Evolutionary conservation across 2,329 filamentous ascomycete species (phyloP).

Genomic region (Calonectria naviculata): DNA sequence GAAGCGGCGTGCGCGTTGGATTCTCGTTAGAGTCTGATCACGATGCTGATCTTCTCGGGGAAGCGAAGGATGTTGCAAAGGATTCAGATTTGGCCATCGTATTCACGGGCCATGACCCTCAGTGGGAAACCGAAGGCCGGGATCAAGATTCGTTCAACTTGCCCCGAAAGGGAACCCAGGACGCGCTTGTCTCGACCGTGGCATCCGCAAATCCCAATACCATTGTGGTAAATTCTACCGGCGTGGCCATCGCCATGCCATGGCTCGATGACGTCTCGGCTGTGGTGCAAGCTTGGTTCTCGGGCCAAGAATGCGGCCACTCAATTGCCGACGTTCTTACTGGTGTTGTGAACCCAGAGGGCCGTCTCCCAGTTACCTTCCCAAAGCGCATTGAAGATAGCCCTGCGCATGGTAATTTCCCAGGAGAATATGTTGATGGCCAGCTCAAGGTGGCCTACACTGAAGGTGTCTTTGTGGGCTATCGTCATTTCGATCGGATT

Average conservation of each 20-base stretch:
- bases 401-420: slow-evolving; percentile 71
- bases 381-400: slow-evolving; percentile 69
- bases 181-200: slow-evolving; percentile 67
- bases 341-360: slow-evolving; percentile 71
- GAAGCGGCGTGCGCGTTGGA: slow-evolving; percentile 42
- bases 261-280: slow-evolving; percentile 65
- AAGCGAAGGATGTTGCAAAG: slow-evolving; percentile 67
- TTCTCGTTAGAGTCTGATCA: slow-evolving; percentile 43
- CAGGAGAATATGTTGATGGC: slow-evolving; percentile 51
- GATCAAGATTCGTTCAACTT: slow-evolving; percentile 78
- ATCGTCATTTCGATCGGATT: slow-evolving; percentile 72
- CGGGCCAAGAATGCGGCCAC: slow-evolving; percentile 76
- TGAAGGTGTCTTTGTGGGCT: slow-evolving; percentile 75
- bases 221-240: slow-evolving; percentile 72
- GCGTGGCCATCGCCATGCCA: slow-evolving; percentile 68
- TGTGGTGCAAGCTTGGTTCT: slow-evolving; percentile 75
- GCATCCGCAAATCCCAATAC: slow-evolving; percentile 67
- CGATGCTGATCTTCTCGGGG: slow-evolving; percentile 46
- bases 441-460: slow-evolving; percentile 71
- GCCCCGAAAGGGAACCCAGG: slow-evolving; percentile 62
- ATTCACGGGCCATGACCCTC: slow-evolving; percentile 66
- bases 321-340: slow-evolving; percentile 74
- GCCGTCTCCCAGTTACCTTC: slow-evolving; percentile 72
- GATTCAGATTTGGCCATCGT: slow-evolving; percentile 68
- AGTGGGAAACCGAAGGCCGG: slow-evolving; percentile 63